Conservation (phyloP, 1,139 yeast genomes). For the Hemisphaericaspora xylanilytica region DNA sequence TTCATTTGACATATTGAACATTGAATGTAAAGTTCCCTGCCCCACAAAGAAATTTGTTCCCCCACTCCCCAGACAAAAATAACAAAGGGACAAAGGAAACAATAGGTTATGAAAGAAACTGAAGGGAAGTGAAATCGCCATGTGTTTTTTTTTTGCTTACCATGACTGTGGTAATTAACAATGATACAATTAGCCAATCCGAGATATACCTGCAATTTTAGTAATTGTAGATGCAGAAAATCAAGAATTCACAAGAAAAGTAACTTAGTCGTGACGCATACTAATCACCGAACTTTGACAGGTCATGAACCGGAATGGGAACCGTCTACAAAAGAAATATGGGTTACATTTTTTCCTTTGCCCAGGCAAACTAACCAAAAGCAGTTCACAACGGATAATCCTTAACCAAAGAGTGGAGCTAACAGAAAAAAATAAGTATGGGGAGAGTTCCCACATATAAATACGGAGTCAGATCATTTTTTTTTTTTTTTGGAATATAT, state of each 20-base stretch:
- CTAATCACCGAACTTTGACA: too few species aligned
- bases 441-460: background rate
- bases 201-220: too few species aligned
- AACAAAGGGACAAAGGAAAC: background rate
- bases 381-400: conserved; percentile 1
- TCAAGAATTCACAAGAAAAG: too few species aligned
- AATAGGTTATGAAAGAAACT: background rate
- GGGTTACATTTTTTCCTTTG: background rate
- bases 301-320: background rate
- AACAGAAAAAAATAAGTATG: background rate
- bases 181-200: too few species aligned
- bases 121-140: background rate
- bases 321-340: background rate
- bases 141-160: background rate
- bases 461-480: background rate
- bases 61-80: conserved; percentile 1
- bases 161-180: background rate
- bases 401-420: background rate
- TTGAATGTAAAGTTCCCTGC: too few species aligned
- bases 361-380: background rate
- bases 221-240: too few species aligned
- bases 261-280: too few species aligned
- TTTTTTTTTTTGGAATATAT: conserved; percentile 2
- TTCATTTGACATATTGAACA: too few species aligned
- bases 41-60: too few species aligned